Evolutionary conservation across 768 basidiomycete genomes (phyloP), one percentile per base, ranked within the genome.

Genomic region (Russula olivacea): DNA sequence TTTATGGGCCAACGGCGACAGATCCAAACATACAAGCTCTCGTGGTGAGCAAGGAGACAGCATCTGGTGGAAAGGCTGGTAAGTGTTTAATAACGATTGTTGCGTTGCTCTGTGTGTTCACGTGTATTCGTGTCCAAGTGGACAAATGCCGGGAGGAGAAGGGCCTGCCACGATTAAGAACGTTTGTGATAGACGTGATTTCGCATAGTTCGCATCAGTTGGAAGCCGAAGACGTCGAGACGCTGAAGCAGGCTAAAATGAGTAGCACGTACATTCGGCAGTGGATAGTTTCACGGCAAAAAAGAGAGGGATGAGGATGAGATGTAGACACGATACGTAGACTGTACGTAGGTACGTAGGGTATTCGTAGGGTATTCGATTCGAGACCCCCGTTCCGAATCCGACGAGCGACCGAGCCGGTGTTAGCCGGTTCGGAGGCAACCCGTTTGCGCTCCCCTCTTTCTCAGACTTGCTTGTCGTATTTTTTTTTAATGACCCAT

Each of bases 251-350:
- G 66, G 81, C 86, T 32, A 99, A 99, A 79, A 86, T 98, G 82
- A 93, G 97, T 72, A 97, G 93, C 71, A 96, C 94, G 8, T 90
- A 81, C 64, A 96, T 99, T 67, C 80, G 97, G 48, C 80, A 88
- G 67, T 96, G 94, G 93, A 88, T 99, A 64, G 84, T 77, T 41
- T 57, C 54, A 50, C 58, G 61, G 21, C 38, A 59, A 36, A 59
- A 38, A 53, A 30, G 54, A 38, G 41, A 55, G 17, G 28, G 34
- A 58, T 51, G 52, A 21, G 28, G 34, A 58, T 51, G 52, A 21
- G 55, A 21, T 19, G 21, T 58, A 50, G 50, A 14, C 38, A 47
- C 1, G 17, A n/a, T 45, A 45, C n/a, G 34, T 34, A 34, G 32
- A n/a, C n/a, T n/a, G n/a, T n/a, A n/a, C n/a, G n/a, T n/a, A n/a